Evolutionary conservation across 2,329 filamentous ascomycete genomes (phyloP), one percentile per base, ranked within the genome.

Genomic region (Decorospora gaudefroyi): DNA sequence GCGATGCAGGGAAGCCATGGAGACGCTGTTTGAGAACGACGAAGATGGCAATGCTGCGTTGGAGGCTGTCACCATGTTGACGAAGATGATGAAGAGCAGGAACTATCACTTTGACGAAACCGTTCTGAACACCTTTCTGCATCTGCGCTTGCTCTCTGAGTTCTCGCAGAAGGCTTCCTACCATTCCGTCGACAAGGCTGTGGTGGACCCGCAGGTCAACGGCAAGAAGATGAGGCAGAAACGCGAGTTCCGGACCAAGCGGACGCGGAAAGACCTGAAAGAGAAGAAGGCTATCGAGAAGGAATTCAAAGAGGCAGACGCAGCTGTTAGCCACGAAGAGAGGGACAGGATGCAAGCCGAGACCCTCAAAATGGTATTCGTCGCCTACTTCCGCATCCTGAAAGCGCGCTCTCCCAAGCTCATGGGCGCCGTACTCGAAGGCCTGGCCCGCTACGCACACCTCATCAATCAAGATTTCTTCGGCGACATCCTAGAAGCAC

Each of bases 381-480:
- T 88, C 11, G 87, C 85, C 2, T 99, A 99, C 74, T 97, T 99
- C 72, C 86, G 91, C 38, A 92, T 97, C 41, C 76, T 99, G 29
- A 97, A 97, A 74, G 78, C 84, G 40, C 84, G 90, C 17, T 80
- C 83, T 16, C 85, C 89, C 10, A 83, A 87, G 55, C 81, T 99
- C 12, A 97, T 96, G 89, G 93, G 93, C n/a, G 91, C 92, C 10
- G 91, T 96, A 0, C 80, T 99, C 4, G 93, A 97, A 74, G 93
- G 93, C 18, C 76, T 99, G 15, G 91, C 92, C 36, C 90, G 90
- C 66, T 99, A 95, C 67, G 86, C 91, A 3, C 93, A 96, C 68
- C 80, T 99, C 47, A 99, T 99, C 78, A 99, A 99, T 74, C 90
- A 99, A 66, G 90, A 99, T 67, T 97, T 99, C 76, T 99, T 99